Evolutionary conservation across 345 rosid genomes (phyloP).

Genomic region (Eucalyptus marginata): DNA sequence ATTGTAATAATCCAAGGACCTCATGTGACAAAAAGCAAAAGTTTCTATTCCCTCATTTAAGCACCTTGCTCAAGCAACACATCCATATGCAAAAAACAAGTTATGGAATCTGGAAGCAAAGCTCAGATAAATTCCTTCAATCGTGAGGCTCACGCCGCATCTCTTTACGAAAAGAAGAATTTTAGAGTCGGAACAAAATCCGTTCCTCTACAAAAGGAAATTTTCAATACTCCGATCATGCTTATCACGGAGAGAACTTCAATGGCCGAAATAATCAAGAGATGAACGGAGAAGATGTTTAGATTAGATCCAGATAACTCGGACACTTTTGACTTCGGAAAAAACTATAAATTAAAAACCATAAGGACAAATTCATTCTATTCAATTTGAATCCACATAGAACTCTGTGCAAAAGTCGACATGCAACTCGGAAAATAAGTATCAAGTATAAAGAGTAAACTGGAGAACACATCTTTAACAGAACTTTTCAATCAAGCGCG

Average conservation of each 20-base stretch:
- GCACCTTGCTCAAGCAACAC: background rate
- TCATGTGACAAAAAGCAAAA: background rate
- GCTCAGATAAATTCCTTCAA: background rate
- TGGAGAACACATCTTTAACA: background rate
- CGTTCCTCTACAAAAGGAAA: background rate
- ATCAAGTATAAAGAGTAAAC: background rate
- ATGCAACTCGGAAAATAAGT: background rate
- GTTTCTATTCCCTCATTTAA: background rate
- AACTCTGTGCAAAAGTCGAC: background rate
- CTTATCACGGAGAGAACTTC: background rate
- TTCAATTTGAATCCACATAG: background rate
- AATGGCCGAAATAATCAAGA: background rate
- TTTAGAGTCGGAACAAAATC: background rate
- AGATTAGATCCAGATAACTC: background rate
- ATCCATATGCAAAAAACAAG: background rate
- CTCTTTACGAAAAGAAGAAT: background rate
- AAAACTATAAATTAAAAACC: background rate
- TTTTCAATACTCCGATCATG: background rate
- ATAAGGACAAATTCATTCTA: background rate
- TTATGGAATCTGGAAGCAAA: background rate
- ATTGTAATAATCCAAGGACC: background rate
- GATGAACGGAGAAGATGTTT: background rate
- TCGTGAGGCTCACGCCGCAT: background rate
- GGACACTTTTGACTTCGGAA: background rate
- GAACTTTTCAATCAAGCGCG: background rate